phyloP scores from a whole-genome alignment of 768 basidiomycete species.

The Phaeotremella skinneri region DNA sequence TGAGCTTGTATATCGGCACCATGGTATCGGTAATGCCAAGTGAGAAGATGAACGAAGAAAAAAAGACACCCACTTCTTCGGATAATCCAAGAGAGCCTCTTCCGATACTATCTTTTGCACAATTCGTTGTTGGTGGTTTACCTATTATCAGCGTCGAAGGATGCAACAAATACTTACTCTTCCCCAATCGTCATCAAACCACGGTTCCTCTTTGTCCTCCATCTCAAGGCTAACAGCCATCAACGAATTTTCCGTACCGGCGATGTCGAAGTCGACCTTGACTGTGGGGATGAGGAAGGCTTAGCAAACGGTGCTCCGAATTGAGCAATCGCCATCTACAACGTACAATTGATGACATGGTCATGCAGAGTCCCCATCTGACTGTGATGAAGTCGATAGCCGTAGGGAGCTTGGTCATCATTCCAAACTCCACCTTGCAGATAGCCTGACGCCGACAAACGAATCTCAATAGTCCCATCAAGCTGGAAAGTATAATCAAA shows the following conservation, averaged over 20 bases:
- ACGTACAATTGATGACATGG: conserved; percentile 66
- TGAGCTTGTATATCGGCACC: too few relatives aligned
- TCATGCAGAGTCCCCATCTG: conserved; percentile 69
- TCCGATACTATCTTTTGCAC: conserved; percentile 12
- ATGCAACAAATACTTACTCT: conserved; percentile 6
- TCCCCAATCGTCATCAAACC: conserved; percentile 57
- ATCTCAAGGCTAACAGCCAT: conserved; percentile 58
- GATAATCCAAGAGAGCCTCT: conserved; percentile 57
- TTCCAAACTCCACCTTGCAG: conserved; percentile 66
- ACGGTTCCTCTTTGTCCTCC: conserved; percentile 58
- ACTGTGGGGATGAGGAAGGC: conserved; percentile 3
- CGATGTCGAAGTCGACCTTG: conserved; percentile 66
- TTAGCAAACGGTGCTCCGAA: neutral
- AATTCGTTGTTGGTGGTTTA: conserved; percentile 22
- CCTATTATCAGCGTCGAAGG: neutral
- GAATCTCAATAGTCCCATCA: conserved; percentile 69
- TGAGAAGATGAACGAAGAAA: neutral
- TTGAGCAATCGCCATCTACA: neutral
- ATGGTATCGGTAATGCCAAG: neutral
- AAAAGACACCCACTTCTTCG: conserved; percentile 52
- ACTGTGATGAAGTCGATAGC: conserved; percentile 59
- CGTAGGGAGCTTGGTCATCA: conserved; percentile 57
- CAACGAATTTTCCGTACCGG: conserved; percentile 61
- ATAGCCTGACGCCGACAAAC: conserved; percentile 65
- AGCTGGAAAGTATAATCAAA: conserved; percentile 68